Conservation (phyloP, 441 rosid species). For the Corymbia citriodora region DNA sequence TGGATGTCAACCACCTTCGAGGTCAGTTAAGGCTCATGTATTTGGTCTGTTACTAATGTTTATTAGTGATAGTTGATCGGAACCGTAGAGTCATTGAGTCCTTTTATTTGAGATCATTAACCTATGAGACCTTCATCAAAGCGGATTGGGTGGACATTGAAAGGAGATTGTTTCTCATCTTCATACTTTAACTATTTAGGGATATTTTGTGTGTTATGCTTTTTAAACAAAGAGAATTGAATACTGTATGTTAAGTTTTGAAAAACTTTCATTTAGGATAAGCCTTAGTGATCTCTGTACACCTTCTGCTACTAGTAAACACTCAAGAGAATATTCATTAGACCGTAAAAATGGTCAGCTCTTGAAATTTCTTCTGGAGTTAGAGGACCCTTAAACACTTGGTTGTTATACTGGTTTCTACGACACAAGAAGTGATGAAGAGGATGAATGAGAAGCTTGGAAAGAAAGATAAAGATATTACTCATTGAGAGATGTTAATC, state of each 20-base stretch:
- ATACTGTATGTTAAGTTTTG: not conserved
- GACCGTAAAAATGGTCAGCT: not conserved
- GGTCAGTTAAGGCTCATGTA: constrained; percentile 41
- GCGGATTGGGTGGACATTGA: not conserved
- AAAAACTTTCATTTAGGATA: not conserved
- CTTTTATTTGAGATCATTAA: not conserved
- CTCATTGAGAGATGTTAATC: not conserved
- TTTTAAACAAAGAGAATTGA: not conserved
- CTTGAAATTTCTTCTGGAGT: not conserved
- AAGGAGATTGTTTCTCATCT: not conserved
- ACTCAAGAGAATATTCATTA: not conserved
- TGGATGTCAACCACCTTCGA: constrained; percentile 45
- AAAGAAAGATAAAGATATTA: not conserved
- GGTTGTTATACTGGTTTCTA: not conserved
- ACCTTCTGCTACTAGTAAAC: not conserved
- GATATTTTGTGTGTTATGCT: not conserved
- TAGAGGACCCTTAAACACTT: not conserved
- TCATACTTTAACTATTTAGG: not conserved
- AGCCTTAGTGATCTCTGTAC: not conserved
- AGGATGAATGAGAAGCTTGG: not conserved
- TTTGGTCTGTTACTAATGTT: not conserved
- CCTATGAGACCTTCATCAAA: not conserved
- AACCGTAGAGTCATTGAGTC: not conserved
- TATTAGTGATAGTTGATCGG: not conserved
- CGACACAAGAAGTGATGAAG: not conserved